phyloP scores from a whole-genome alignment of 1,284 basidiomycete species.

The Rhodotorula sp. region DNA sequence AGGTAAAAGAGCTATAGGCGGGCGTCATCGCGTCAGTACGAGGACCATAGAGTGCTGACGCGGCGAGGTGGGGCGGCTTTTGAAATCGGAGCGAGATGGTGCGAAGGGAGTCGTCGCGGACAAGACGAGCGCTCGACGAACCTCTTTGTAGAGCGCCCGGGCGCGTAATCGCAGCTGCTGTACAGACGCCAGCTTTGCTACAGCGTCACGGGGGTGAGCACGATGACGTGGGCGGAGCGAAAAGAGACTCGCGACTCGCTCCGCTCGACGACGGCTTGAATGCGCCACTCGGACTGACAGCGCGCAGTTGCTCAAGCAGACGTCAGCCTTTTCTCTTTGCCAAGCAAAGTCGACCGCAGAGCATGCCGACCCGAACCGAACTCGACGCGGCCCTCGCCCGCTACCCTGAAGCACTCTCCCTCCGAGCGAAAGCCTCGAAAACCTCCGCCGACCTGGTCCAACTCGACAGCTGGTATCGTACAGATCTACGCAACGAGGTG shows the following conservation, averaged over 20 bases:
- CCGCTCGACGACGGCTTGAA: background rate
- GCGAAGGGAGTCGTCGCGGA: background rate
- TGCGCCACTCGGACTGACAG: background rate
- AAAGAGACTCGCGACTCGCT: background rate
- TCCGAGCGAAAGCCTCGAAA: constrained; percentile 11
- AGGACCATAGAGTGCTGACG: background rate
- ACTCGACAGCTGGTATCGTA: constrained; percentile 30
- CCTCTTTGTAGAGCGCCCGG: constrained; percentile 39
- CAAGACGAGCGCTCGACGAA: constrained; percentile 1
- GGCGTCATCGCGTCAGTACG: background rate
- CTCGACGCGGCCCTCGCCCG: constrained; percentile 6
- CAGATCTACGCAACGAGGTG: background rate
- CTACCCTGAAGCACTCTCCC: constrained; percentile 8
- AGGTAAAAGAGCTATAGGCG: constrained; percentile 26
- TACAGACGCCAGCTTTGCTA: constrained; percentile 13
- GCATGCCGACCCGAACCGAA: constrained; percentile 6
- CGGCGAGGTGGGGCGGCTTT: background rate
- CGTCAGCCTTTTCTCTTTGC: background rate
- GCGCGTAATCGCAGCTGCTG: constrained; percentile 27
- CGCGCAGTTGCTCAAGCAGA: background rate
- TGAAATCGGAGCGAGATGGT: no score
- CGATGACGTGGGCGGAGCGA: background rate
- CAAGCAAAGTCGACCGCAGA: background rate
- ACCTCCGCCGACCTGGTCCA: constrained; percentile 14
- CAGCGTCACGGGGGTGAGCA: no score